Base-by-base conservation (phyloP, 306 rosid genomes). In the Vicia faba region DNA sequence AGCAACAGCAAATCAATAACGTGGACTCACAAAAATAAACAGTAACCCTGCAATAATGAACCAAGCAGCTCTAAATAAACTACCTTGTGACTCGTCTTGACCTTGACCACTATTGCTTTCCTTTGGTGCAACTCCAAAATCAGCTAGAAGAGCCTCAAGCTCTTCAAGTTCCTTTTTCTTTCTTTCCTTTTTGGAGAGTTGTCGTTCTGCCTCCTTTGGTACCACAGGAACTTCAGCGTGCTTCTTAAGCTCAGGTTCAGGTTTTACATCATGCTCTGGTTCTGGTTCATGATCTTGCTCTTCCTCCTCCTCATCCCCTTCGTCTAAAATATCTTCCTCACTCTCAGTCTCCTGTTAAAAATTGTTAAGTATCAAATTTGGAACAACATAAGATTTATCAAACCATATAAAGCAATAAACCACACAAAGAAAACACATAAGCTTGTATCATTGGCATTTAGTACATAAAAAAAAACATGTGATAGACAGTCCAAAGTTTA, bases 91-190 rank as follows among this genome's bases (percentile, higher is more conserved):
- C 36, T 86, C 95, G 19, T 86, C 91, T 70, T 88, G 96, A 59
- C 82, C 89, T 74, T 89, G 96, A 65, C 82, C 79, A 31, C 73
- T 74, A 40, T 75, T 83, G 69, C 72, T 74, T 68, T 85, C 96
- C 72, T 84, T 88, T 51, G 67, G 84, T 41, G 75, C 6, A 20
- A 86, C 96, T 69, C 89, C 96, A 69, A 93, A 88, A 81, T 90
- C 96, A 71, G 99, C 97, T 53, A 90, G 75, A 79, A 93, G 92
- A 44, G 97, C 97, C 57, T 93, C 99, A 61, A 93, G 97, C 78
- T 93, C 99, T 5, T 83, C 99, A 79, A 93, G 97, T 57, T 88
- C 99, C 82, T 88, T 93, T 72, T 93, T 93, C 84, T 93, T 93
- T 80, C 77, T 86, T 70, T 93, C 99, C 66, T 90, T 93, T 56